These are phyloP conservation scores for Auricularia sp. DNA, from an alignment of 768 basidiomycete genomes.

Conservation along the genomic window DNA sequence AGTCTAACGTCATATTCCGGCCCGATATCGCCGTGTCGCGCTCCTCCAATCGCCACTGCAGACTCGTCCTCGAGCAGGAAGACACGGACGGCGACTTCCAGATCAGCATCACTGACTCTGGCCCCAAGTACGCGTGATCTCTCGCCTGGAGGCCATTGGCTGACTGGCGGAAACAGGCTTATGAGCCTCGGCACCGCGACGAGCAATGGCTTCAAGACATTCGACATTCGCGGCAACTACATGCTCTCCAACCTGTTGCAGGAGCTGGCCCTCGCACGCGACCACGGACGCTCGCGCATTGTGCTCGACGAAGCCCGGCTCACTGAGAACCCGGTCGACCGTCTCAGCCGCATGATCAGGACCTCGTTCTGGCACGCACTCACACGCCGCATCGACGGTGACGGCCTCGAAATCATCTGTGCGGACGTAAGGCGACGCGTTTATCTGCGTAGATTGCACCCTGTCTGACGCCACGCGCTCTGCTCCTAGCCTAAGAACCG, in stretches of 20 bases:
- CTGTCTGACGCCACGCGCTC: not conserved
- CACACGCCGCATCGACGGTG: conserved; percentile 92
- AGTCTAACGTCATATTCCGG: not conserved
- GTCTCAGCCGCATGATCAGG: conserved; percentile 93
- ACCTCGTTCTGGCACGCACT: conserved; percentile 98
- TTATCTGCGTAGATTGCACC: not conserved
- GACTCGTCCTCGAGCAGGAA: conserved; percentile 88
- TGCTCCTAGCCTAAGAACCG: conserved; percentile 70
- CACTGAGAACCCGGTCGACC: conserved; percentile 94
- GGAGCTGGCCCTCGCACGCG: conserved; percentile 91
- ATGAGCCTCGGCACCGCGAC: conserved; percentile 94
- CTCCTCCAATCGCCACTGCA: not conserved
- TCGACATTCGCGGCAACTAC: conserved; percentile 97
- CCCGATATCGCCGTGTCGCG: not conserved
- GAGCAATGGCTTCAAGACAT: conserved; percentile 95
- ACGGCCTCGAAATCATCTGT: conserved; percentile 93
- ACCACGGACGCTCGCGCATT: conserved; percentile 90
- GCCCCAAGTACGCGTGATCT: not conserved
- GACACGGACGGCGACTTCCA: conserved; percentile 96
- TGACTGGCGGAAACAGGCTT: conserved; percentile 67
- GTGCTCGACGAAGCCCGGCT: conserved; percentile 98
- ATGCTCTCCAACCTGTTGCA: conserved; percentile 99
- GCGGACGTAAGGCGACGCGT: conserved; percentile 41
- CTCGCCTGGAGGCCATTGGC: not conserved
- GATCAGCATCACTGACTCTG: conserved; percentile 15